Base-by-base conservation (phyloP, 2,329 filamentous ascomycete species). In the Diaporthe aspalathi region DNA sequence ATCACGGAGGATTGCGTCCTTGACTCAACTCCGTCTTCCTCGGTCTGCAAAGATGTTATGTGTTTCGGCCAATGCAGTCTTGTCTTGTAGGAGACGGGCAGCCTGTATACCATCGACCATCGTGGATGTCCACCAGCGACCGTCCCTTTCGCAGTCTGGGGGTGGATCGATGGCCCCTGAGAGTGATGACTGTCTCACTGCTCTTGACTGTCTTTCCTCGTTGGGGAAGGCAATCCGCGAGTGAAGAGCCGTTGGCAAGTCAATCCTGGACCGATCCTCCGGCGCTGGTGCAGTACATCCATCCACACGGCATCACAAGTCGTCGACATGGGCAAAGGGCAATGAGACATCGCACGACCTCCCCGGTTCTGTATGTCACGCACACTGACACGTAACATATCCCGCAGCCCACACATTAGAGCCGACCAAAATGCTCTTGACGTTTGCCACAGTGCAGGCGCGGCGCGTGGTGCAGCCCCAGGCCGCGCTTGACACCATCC, bases 1-100 rank as follows among this genome's bases (percentile, higher is more conserved):
- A 65, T 65, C 29, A 38, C 35, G 60, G 29, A 65, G 60, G 60
- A 50, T 65, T 50, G n/a, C 20, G 60, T 29, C 29, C 7, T 65
- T 65, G 17, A 29, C 60, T 65, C 32, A 16, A 24, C 29, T 22
- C 29, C 45, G n/a, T 49, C 29, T n/a, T 65, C 20, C 14, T 22
- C 45, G 43, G 20, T 38, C 29, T 24, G 29, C 27, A 17, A 38
- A 29, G 45, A 27, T 50, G n/a, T 24, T 65, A 29, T 65, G 20
- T 35, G 40, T 17, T 22, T 22, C 43, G 43, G 9, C 35, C 43
- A 32, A 22, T 6, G 24, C 20, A 24, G 1, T 27, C n/a, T 24
- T 29, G 9, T 47, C 24, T 47, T 22, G 22, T 47, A n/a, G 40
- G 4, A 27, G 24, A 29, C 16, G 1, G 40, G 17, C 22, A n/a